Conservation (phyloP, 1,284 basidiomycete genomes). For the Paramarasmius palmivorus region DNA sequence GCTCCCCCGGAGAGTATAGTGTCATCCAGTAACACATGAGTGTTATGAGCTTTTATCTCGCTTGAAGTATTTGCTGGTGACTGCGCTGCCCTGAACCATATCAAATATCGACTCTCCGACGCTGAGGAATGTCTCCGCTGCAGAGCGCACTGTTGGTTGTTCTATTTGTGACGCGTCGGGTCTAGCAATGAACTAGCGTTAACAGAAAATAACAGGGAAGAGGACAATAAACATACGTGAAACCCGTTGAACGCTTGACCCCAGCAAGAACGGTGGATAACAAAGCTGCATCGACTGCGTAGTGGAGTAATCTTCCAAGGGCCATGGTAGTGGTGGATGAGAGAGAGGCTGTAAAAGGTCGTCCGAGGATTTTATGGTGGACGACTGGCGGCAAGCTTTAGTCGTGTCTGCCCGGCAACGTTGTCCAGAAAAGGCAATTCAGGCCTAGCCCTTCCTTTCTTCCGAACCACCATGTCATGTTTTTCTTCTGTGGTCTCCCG, state of each 20-base stretch:
- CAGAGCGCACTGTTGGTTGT: slow-evolving; percentile 73
- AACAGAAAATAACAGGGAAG: neutral
- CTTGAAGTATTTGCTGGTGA: slow-evolving; percentile 80
- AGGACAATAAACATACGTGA: slow-evolving; percentile 63
- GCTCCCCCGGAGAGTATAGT: neutral
- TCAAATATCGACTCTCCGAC: slow-evolving; percentile 91
- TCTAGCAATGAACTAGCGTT: slow-evolving; percentile 39
- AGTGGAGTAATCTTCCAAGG: slow-evolving; percentile 83
- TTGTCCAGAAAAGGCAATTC: neutral
- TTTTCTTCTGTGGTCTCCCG: no score
- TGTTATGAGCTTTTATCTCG: neutral
- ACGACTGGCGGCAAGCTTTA: no score
- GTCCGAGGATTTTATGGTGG: neutral
- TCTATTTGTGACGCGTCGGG: slow-evolving; percentile 68
- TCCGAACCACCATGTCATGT: no score
- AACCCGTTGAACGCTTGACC: slow-evolving; percentile 88
- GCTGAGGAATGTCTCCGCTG: slow-evolving; percentile 82
- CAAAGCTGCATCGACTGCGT: slow-evolving; percentile 82
- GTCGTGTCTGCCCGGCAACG: no score
- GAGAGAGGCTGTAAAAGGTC: neutral
- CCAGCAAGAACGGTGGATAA: slow-evolving; percentile 91
- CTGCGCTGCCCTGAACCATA: slow-evolving; percentile 74
- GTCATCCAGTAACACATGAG: neutral
- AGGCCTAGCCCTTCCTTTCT: no score
- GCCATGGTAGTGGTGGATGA: slow-evolving; percentile 53